Evolutionary conservation across 176 grass and related monocot genomes (phyloP).

Genomic region (Aegilops longissima): DNA sequence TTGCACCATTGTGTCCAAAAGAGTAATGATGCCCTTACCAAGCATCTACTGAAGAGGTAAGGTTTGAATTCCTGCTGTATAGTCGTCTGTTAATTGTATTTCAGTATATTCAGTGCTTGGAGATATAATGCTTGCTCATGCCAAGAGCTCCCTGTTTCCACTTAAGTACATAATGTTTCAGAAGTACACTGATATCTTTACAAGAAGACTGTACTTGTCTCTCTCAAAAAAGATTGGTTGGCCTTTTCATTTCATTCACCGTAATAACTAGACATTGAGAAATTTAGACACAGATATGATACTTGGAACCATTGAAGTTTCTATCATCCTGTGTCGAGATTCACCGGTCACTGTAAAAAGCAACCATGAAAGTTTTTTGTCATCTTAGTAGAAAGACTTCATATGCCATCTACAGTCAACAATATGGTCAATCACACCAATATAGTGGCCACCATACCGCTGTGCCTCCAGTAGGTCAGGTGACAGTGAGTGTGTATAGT

Average conservation of each 20-base stretch:
- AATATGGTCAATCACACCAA: neutral
- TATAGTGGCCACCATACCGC: neutral
- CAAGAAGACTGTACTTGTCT: neutral
- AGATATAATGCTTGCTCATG: conserved; percentile 11
- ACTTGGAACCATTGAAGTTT: conserved; percentile 1
- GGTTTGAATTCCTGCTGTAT: conserved; percentile 13
- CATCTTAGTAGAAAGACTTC: conserved; percentile 8
- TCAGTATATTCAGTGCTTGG: neutral
- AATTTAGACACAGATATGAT: neutral
- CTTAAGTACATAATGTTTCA: neutral
- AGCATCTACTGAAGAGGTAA: conserved; percentile 91
- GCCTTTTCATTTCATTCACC: neutral
- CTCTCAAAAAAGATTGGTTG: neutral
- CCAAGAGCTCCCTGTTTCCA: conserved; percentile 5
- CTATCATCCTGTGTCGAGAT: neutral
- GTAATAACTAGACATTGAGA: conserved; percentile 2
- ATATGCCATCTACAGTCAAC: neutral
- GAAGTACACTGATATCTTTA: neutral
- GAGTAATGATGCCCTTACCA: conserved; percentile 80
- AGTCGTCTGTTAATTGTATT: neutral
- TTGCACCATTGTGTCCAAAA: conserved; percentile 84
- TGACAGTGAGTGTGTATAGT: neutral
- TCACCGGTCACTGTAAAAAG: conserved; percentile 7
- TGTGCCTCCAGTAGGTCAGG: neutral
- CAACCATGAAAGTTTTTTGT: neutral